Conservation (phyloP, 1,284 basidiomycete genomes). For the Sanghuangporus sanghuang region DNA sequence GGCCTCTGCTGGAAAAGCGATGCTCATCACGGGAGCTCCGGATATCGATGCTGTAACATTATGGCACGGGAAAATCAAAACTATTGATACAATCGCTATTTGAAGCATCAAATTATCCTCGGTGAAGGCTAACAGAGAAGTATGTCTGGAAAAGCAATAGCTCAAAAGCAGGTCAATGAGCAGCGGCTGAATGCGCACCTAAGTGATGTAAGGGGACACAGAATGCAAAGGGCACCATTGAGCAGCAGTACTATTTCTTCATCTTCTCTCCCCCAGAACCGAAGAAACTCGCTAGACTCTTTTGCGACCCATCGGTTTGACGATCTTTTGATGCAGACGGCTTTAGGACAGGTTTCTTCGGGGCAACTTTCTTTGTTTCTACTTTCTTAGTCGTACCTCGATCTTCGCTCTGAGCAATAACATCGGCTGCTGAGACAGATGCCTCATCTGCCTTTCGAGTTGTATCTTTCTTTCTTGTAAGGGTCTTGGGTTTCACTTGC, state of each 20-base stretch:
- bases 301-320: constrained; percentile 3
- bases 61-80: too few species aligned
- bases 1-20: too few species aligned
- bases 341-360: constrained; percentile 26
- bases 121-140: too few species aligned
- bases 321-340: not conserved
- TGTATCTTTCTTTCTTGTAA: constrained; percentile 20
- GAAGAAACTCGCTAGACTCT: constrained; percentile 14
- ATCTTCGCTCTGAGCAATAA: not conserved
- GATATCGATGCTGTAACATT: too few species aligned
- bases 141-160: too few species aligned
- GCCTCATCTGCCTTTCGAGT: not conserved
- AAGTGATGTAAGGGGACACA: not conserved
- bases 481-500: constrained; percentile 28
- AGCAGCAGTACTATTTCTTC: not conserved
- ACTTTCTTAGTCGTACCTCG: constrained; percentile 23
- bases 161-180: too few species aligned
- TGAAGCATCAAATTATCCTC: too few species aligned
- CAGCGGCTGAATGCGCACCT: too few species aligned
- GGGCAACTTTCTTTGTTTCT: constrained; percentile 32
- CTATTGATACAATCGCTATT: too few species aligned
- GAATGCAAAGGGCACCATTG: not conserved
- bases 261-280: not conserved
- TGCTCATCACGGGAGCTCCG: too few species aligned
- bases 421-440: not conserved